phyloP scores from a whole-genome alignment of 768 basidiomycete species.

The Lyophyllum decastes region DNA sequence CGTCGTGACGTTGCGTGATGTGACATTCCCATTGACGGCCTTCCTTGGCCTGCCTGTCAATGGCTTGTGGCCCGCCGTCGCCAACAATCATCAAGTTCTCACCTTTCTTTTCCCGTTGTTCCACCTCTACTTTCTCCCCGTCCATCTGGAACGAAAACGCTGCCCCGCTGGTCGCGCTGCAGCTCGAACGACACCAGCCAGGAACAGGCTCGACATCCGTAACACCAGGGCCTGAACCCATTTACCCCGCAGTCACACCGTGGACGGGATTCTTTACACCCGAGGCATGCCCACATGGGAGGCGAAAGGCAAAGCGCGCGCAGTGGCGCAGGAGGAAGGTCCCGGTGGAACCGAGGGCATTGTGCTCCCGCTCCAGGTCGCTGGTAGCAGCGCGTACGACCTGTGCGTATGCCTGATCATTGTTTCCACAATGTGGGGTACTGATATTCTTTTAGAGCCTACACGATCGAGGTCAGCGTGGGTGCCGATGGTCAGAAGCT shows the following conservation, averaged over 20 bases:
- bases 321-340: conserved; percentile 32
- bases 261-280: no score
- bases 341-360: conserved; percentile 53
- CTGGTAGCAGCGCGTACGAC: conserved; percentile 54
- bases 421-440: neutral
- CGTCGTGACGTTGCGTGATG: neutral
- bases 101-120: neutral
- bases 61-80: neutral
- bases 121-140: neutral
- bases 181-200: neutral
- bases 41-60: neutral
- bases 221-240: neutral
- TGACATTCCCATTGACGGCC: neutral
- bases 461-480: conserved; percentile 61
- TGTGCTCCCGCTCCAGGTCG: conserved; percentile 56
- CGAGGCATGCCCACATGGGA: neutral
- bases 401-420: conserved; percentile 47
- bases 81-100: neutral
- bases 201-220: neutral
- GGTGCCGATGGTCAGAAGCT: conserved; percentile 51
- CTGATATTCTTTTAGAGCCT: conserved; percentile 43
- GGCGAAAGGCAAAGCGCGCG: conserved; percentile 20
- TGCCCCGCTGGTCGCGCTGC: conserved; percentile 1
- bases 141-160: neutral
- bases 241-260: neutral